Conservation (phyloP, 2,329 filamentous ascomycete species). For the Capronia epimyces region DNA sequence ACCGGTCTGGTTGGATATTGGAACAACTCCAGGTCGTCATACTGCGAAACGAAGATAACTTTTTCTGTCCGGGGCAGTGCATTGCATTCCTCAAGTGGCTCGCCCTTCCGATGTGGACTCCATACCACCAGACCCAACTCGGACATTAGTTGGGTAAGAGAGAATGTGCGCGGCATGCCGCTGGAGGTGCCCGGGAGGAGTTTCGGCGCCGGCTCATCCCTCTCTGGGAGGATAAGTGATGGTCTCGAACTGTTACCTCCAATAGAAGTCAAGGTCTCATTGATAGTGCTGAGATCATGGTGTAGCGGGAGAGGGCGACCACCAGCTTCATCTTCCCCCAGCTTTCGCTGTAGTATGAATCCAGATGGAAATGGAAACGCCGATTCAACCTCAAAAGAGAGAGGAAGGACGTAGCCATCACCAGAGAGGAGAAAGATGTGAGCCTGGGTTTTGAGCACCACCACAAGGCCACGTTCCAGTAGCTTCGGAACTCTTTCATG, state of each 20-base stretch:
- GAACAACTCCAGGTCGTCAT: slow-evolving; percentile 9
- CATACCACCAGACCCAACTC: slow-evolving; percentile 27
- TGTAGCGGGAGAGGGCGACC: slow-evolving; percentile 40
- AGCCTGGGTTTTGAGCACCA: slow-evolving; percentile 86
- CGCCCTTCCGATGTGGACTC: slow-evolving; percentile 21
- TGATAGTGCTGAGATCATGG: slow-evolving; percentile 27
- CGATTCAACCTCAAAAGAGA: slow-evolving; percentile 89
- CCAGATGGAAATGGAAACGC: slow-evolving; percentile 78
- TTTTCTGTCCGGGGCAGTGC: slow-evolving; percentile 22
- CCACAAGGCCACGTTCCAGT: slow-evolving; percentile 57
- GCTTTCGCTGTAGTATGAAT: slow-evolving; percentile 78
- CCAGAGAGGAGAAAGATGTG: slow-evolving; percentile 90
- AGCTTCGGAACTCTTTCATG: background rate
- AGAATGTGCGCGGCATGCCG: slow-evolving; percentile 27
- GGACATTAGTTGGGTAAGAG: slow-evolving; percentile 25
- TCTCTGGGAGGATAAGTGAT: slow-evolving; percentile 47
- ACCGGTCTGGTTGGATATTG: background rate
- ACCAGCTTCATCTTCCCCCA: slow-evolving; percentile 43
- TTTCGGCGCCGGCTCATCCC: slow-evolving; percentile 53
- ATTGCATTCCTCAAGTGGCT: slow-evolving; percentile 20
- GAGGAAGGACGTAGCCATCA: slow-evolving; percentile 79
- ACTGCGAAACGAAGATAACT: slow-evolving; percentile 23
- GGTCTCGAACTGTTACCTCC: slow-evolving; percentile 39
- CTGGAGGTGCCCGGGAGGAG: slow-evolving; percentile 19
- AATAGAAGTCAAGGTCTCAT: slow-evolving; percentile 33